phyloP scores from a whole-genome alignment of 164 flowering plant genomes.

The Houttuynia cordata region DNA sequence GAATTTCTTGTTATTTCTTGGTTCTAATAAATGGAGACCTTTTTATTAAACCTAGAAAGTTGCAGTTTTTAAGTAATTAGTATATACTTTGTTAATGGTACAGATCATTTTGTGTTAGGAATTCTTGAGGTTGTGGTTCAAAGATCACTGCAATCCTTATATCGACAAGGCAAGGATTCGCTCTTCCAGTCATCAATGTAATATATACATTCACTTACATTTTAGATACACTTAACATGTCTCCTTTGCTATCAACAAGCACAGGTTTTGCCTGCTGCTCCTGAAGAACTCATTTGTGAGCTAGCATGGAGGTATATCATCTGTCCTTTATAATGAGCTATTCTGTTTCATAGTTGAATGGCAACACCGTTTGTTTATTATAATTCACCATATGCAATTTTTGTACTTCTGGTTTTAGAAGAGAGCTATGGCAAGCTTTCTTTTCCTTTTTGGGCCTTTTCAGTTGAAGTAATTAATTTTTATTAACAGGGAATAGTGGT shows the following conservation, averaged over 20 bases:
- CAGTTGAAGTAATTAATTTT: too few species aligned
- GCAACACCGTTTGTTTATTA: too few species aligned
- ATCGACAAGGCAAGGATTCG: slow-evolving; percentile 51
- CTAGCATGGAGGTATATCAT: slow-evolving; percentile 75
- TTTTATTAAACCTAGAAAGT: too few species aligned
- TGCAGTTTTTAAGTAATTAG: neutral
- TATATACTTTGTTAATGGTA: slow-evolving; percentile 1
- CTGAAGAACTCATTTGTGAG: slow-evolving; percentile 74
- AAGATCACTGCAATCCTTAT: slow-evolving; percentile 82
- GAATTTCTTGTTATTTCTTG: too few species aligned
- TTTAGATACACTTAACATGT: neutral
- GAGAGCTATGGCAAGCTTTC: too few species aligned
- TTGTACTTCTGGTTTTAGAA: too few species aligned
- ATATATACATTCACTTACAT: slow-evolving; percentile 4
- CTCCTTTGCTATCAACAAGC: slow-evolving; percentile 1
- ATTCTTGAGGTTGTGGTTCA: slow-evolving; percentile 92
- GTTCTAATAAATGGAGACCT: too few species aligned
- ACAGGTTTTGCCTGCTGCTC: slow-evolving; percentile 89
- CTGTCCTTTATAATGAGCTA: neutral
- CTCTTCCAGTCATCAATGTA: neutral
- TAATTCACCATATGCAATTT: too few species aligned
- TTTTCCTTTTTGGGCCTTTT: too few species aligned
- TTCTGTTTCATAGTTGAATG: too few species aligned
- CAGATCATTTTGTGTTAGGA: slow-evolving; percentile 31
- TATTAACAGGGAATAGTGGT: too few species aligned